Base-by-base conservation (phyloP, 2,329 filamentous ascomycete species). In the Fusarium continuum region DNA sequence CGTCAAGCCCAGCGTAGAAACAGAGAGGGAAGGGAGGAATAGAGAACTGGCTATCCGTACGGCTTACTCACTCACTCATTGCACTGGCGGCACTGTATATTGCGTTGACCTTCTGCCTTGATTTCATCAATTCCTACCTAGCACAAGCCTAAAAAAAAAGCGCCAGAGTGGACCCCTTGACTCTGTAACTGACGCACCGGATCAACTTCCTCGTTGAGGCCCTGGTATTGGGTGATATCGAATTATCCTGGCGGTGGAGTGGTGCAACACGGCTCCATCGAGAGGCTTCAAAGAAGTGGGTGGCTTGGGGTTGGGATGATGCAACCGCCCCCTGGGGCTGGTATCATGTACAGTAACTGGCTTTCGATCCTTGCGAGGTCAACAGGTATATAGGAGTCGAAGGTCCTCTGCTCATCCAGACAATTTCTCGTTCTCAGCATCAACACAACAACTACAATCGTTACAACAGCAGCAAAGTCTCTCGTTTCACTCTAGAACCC, bases 281-380 rank as follows among this genome's bases (percentile, higher is more conserved):
- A 49, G 39, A 51, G 40, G 39, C 32, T 50, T 45, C 38, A 25
- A 60, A 52, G 35, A 48, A 60, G 57, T 61, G 57, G 55, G 58
- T 61, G 58, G 56, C 43, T 61, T 61, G 58, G 53, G 46, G 51
- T 65, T 65, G 46, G 61, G 61, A 62, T 65, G 61, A 65, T 65
- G 61, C 61, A 65, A 65, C 61, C 61, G 61, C 61, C 61, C 61
- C 61, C 62, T 46, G 61, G 60, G 60, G 58, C 59, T 63, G 51
- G 45, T 57, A 52, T 62, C 38, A 53, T 49, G 50, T 40, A 25
- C 50, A 16, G 39, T 29, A 56, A 55, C 34, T 23, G 25, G 43
- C 20, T 60, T 35, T 38, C 55, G 38, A 65, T 62, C 61, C 45
- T 49, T 65, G 61, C 51, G 55, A 53, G 31, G 28, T 36, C 29